Percentiles rank a stretch among this genome's conserved stretches.
Evolutionary conservation across 768 basidiomycete genomes (phyloP).

Genomic region (Lactarius quietus): DNA sequence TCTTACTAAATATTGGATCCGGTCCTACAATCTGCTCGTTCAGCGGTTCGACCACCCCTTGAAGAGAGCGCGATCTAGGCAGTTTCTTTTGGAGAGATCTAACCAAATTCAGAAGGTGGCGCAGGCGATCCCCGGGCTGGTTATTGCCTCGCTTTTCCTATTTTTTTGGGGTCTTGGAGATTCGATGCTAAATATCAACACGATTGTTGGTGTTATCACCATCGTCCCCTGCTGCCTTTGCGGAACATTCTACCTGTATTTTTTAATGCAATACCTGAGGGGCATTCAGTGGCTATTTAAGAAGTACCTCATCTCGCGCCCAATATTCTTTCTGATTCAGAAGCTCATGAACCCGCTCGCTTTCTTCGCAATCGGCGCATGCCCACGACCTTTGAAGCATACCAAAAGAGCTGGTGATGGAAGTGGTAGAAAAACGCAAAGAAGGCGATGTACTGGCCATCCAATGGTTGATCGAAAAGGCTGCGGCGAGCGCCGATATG

Average conservation of each 20-base stretch:
- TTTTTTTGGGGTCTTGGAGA: slow-evolving; percentile 5
- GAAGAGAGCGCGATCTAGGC: too few relatives aligned
- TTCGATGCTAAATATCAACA: background rate
- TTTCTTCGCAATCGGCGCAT: too few relatives aligned
- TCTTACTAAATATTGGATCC: too few relatives aligned
- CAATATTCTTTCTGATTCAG: background rate
- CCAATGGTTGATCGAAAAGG: too few relatives aligned
- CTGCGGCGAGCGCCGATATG: background rate
- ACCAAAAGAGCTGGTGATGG: background rate
- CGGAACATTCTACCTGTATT: background rate
- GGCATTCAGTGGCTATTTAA: background rate
- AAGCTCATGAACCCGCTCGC: background rate
- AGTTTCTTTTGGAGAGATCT: background rate
- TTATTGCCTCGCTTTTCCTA: slow-evolving; percentile 2
- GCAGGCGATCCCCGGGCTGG: background rate
- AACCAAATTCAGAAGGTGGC: background rate
- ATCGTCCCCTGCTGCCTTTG: background rate
- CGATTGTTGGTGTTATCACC: too few relatives aligned
- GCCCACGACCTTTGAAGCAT: background rate
- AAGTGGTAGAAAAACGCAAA: background rate
- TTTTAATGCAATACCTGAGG: background rate
- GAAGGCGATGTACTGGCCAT: background rate
- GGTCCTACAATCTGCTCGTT: too few relatives aligned
- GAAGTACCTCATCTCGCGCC: background rate
- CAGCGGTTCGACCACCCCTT: too few relatives aligned